phyloP scores from a whole-genome alignment of 345 rosid species.

The Laguncularia racemosa region DNA sequence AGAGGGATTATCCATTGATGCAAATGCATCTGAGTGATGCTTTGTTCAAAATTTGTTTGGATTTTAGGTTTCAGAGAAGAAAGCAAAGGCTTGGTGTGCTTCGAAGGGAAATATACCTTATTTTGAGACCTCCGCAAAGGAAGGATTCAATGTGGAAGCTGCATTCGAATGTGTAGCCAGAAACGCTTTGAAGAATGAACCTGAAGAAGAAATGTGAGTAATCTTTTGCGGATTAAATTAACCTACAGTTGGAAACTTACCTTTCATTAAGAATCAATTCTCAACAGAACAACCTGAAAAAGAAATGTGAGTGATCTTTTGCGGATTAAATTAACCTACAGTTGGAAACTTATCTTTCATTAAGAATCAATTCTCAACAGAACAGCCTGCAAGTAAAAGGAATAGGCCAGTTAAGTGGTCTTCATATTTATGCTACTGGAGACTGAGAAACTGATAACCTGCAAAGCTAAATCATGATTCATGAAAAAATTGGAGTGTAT shows the following conservation, averaged over 20 bases:
- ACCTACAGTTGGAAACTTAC: background rate
- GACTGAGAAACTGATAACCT: too few relatives aligned
- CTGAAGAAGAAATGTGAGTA: conserved; percentile 76
- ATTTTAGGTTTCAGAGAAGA: conserved; percentile 73
- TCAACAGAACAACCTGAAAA: conserved; percentile 88
- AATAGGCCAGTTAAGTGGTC: too few relatives aligned
- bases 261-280: too few relatives aligned
- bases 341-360: background rate
- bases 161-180: conserved; percentile 74
- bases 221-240: background rate
- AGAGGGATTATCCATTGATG: conserved; percentile 1
- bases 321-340: background rate
- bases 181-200: conserved; percentile 79
- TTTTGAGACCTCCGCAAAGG: conserved; percentile 88
- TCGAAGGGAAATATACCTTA: conserved; percentile 86
- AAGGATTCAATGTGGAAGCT: conserved; percentile 78
- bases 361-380: too few relatives aligned
- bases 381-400: too few relatives aligned
- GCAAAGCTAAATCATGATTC: too few relatives aligned
- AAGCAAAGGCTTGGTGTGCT: conserved; percentile 90
- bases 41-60: background rate
- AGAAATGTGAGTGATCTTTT: conserved; percentile 47
- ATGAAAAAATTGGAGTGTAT: too few relatives aligned
- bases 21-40: background rate
- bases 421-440: too few relatives aligned